phyloP scores from a whole-genome alignment of 352 stramenopile genomes.

The Phytophthora tentaculata region DNA sequence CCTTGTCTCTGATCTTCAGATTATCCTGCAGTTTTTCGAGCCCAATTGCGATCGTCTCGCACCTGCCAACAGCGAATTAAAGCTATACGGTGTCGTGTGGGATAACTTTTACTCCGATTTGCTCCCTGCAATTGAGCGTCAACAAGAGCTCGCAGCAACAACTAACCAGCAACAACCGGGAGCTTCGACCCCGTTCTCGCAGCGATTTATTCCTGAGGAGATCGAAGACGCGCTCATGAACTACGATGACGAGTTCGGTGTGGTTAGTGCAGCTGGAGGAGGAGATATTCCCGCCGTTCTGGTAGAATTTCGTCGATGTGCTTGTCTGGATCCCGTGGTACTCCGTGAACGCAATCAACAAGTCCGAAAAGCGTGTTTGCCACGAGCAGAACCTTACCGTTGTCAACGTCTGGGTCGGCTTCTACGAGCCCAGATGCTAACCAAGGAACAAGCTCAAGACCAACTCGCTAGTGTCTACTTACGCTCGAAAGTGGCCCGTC shows the following conservation, averaged over 20 bases:
- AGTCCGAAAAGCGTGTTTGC: constrained; percentile 56
- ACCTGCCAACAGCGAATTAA: constrained; percentile 40
- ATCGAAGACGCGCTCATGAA: constrained; percentile 62
- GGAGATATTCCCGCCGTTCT: constrained; percentile 17
- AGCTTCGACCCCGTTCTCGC: constrained; percentile 15
- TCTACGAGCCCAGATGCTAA: constrained; percentile 69
- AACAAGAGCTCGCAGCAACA: constrained; percentile 10
- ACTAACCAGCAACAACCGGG: background rate
- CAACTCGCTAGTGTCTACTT: constrained; percentile 68
- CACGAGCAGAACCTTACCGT: constrained; percentile 41
- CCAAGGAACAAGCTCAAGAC: constrained; percentile 66
- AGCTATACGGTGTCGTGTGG: constrained; percentile 66
- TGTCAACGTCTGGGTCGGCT: constrained; percentile 58
- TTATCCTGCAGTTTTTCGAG: constrained; percentile 55
- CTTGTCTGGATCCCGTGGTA: constrained; percentile 52
- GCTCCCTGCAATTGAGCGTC: constrained; percentile 48
- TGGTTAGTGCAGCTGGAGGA: constrained; percentile 30
- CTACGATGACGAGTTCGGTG: constrained; percentile 65
- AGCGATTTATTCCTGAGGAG: constrained; percentile 47
- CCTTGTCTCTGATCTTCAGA: constrained; percentile 26
- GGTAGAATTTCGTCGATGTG: constrained; percentile 53
- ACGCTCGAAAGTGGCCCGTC: constrained; percentile 51
- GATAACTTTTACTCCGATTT: constrained; percentile 56
- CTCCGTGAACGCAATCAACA: constrained; percentile 29
- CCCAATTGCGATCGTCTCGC: constrained; percentile 47